A percentile compares a stretch with the other conserved stretches of the same genome.
phyloP scores from a whole-genome alignment of 495 filamentous ascomycete genomes.

The Aspergillus nanangensis region DNA sequence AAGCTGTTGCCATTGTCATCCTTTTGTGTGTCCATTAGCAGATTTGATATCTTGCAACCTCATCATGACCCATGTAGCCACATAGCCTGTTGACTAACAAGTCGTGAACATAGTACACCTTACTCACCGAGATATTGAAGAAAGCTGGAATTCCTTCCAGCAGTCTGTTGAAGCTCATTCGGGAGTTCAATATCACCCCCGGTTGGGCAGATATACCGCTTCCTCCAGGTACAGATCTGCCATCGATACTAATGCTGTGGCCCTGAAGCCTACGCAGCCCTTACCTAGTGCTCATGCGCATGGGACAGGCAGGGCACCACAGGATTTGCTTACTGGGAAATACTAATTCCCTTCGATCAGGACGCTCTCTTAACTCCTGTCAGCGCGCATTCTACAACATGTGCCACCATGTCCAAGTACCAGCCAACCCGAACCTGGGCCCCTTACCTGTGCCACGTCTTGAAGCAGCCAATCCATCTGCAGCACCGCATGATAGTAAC shows the following conservation, averaged over 20 bases:
- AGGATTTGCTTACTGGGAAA: neutral
- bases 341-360: conserved; percentile 21
- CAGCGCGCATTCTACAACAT: conserved; percentile 34
- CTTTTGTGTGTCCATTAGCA: neutral
- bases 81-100: conserved; percentile 10
- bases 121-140: conserved; percentile 61
- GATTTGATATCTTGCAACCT: neutral
- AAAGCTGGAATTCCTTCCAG: conserved; percentile 46
- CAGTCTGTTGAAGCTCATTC: conserved; percentile 46
- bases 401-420: conserved; percentile 21
- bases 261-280: too few species aligned
- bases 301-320: neutral
- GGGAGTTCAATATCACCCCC: conserved; percentile 43
- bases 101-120: conserved; percentile 40
- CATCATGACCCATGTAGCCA: neutral
- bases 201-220: conserved; percentile 56
- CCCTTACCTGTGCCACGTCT: conserved; percentile 23
- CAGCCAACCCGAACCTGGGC: conserved; percentile 19
- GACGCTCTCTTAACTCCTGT: conserved; percentile 43
- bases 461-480: conserved; percentile 17
- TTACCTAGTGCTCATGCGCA: too few species aligned
- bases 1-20: neutral
- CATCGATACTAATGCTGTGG: conserved; percentile 1
- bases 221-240: conserved; percentile 41
- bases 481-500: conserved; percentile 20